Percentiles rank a stretch among this genome's conserved stretches.
Evolutionary conservation across 2,329 filamentous ascomycete species (phyloP).

Genomic region (Elsinoe batatas): DNA sequence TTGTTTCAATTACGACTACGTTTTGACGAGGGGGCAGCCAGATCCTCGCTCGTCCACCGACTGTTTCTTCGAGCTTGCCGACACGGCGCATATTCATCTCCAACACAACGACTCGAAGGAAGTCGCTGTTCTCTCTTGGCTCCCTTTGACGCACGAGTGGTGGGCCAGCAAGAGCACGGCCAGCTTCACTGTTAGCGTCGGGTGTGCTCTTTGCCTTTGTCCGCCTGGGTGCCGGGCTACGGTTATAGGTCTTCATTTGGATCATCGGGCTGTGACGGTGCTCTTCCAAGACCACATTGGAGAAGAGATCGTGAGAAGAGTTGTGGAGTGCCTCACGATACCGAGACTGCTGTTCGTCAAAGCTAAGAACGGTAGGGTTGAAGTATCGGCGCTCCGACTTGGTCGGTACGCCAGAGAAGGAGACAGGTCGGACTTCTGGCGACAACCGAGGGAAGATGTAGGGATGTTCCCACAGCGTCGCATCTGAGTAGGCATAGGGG

Average conservation of each 20-base stretch:
- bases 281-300: constrained; percentile 11
- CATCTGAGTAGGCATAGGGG: constrained; percentile 44
- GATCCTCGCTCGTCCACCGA: constrained; percentile 46
- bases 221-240: constrained; percentile 18
- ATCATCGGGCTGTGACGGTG: constrained; percentile 44
- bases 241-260: constrained; percentile 53
- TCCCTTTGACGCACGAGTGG: constrained; percentile 47
- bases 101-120: constrained; percentile 53
- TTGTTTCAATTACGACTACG: constrained; percentile 18
- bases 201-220: constrained; percentile 17
- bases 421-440: constrained; percentile 50
- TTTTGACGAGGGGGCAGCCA: constrained; percentile 50
- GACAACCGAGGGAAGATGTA: constrained; percentile 48
- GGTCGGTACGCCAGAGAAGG: constrained; percentile 44
- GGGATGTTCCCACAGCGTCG: constrained; percentile 51
- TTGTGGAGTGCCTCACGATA: constrained; percentile 28
- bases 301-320: constrained; percentile 19
- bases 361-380: constrained; percentile 41
- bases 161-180: constrained; percentile 28
- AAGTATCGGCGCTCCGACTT: constrained; percentile 50
- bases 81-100: constrained; percentile 59
- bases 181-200: constrained; percentile 31
- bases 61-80: constrained; percentile 50
- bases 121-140: constrained; percentile 53
- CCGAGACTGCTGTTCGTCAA: constrained; percentile 30